Conservation (phyloP, 169 alveolate species). For the Plasmodium malariae region DNA sequence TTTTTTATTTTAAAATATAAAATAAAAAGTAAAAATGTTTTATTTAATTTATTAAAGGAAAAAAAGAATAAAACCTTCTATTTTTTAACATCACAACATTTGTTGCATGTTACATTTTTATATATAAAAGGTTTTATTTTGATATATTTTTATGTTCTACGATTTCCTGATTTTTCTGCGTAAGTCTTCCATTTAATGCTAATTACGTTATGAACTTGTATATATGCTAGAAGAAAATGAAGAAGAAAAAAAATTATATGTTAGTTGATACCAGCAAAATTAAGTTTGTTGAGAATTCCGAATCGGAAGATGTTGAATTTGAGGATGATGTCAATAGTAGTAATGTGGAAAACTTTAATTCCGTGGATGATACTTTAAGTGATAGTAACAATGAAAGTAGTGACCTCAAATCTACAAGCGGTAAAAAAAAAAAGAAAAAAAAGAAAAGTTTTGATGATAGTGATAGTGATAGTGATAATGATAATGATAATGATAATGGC, state of each 20-base stretch:
- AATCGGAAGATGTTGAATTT: slow-evolving; percentile 71
- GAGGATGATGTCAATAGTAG: slow-evolving; percentile 25
- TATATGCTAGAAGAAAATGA: neutral
- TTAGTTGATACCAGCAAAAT: slow-evolving; percentile 62
- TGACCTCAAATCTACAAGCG: neutral
- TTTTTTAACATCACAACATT: no score
- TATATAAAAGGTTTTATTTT: neutral
- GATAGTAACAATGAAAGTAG: slow-evolving; percentile 5
- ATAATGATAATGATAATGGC: slow-evolving; percentile 10
- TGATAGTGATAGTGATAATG: slow-evolving; percentile 7
- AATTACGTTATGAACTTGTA: neutral
- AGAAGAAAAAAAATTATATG: slow-evolving; percentile 40
- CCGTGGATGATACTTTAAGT: slow-evolving; percentile 25
- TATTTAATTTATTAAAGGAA: no score
- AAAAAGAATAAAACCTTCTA: no score
- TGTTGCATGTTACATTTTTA: no score
- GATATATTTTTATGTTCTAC: neutral
- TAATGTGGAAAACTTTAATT: slow-evolving; percentile 23
- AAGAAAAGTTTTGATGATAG: neutral
- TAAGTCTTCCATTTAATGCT: neutral
- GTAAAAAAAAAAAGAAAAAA: slow-evolving; percentile 4
- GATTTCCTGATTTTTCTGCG: neutral
- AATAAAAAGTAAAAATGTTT: no score
- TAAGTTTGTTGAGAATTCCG: slow-evolving; percentile 59
- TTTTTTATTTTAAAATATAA: no score